phyloP scores from a whole-genome alignment of 2,329 filamentous ascomycete species.

The Microdochium trichocladiopsis region DNA sequence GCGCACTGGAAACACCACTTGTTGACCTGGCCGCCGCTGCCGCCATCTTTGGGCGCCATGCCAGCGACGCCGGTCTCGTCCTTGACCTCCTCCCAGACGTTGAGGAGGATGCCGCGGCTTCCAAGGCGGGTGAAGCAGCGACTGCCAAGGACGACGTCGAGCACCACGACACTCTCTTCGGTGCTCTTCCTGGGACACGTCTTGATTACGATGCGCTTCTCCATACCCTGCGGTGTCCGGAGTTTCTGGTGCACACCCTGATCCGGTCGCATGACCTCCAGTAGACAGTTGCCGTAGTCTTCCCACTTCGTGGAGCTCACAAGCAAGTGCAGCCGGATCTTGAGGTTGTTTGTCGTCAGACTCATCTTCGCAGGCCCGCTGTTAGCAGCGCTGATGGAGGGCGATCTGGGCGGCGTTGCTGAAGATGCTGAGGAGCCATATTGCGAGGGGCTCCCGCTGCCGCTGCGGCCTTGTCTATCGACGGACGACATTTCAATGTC shows the following conservation, averaged over 20 bases:
- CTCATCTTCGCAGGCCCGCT: constrained; percentile 42
- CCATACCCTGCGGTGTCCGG: constrained; percentile 56
- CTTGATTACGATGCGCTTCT: constrained; percentile 80
- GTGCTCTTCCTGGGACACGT: constrained; percentile 58
- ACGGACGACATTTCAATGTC: constrained; percentile 78
- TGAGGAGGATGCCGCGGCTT: constrained; percentile 79
- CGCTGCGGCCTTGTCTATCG: constrained; percentile 46
- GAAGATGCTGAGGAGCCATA: constrained; percentile 55
- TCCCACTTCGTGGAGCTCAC: constrained; percentile 77
- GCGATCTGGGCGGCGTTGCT: constrained; percentile 45
- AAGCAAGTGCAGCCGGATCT: constrained; percentile 79
- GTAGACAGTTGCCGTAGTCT: constrained; percentile 76
- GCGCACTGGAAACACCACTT: constrained; percentile 59
- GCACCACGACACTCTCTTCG: constrained; percentile 52
- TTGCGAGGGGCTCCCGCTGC: constrained; percentile 47
- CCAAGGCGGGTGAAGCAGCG: constrained; percentile 80
- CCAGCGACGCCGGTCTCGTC: constrained; percentile 52
- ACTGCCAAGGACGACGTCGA: constrained; percentile 81
- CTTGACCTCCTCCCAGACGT: constrained; percentile 74
- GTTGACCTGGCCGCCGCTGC: constrained; percentile 46
- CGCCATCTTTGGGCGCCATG: constrained; percentile 41
- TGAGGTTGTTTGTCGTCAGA: constrained; percentile 69
- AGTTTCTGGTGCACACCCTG: constrained; percentile 52
- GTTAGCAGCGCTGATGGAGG: constrained; percentile 48
- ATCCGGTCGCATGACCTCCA: constrained; percentile 76